Evolutionary conservation across 2,329 filamentous ascomycete species (phyloP).

Genomic region (Ascocoryne sarcoides): DNA sequence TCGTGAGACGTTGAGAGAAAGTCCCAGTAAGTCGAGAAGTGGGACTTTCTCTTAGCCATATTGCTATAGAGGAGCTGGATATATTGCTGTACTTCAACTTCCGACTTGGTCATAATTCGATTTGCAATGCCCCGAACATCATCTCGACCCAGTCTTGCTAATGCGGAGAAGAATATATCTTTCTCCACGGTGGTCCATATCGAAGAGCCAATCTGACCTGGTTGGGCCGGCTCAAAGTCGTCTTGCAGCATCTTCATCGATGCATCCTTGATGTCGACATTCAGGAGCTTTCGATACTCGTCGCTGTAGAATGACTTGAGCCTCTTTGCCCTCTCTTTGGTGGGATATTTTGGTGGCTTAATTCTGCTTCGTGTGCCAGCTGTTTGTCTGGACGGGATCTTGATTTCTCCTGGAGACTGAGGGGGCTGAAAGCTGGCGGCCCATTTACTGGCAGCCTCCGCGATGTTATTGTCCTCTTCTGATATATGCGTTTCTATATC

Average conservation of each 20-base stretch:
- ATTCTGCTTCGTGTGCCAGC: constrained; percentile 22
- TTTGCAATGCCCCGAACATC: constrained; percentile 53
- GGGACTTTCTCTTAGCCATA: constrained; percentile 29
- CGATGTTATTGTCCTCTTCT: no score
- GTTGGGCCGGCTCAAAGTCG: constrained; percentile 26
- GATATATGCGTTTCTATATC: no score
- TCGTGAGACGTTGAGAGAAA: constrained; percentile 2
- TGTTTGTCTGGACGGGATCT: constrained; percentile 11
- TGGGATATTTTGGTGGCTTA: neutral
- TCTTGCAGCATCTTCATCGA: constrained; percentile 26
- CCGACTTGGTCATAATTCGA: constrained; percentile 61
- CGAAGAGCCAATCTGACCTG: constrained; percentile 58
- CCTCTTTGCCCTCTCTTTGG: constrained; percentile 20
- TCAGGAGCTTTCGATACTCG: constrained; percentile 42
- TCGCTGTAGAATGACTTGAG: constrained; percentile 38
- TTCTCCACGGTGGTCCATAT: constrained; percentile 68
- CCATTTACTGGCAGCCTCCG: constrained; percentile 18
- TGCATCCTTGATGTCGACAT: constrained; percentile 49
- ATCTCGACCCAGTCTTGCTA: constrained; percentile 55
- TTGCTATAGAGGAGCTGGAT: constrained; percentile 48
- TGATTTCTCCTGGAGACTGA: constrained; percentile 17
- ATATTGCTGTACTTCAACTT: constrained; percentile 65
- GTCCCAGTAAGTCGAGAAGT: constrained; percentile 1
- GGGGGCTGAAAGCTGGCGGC: constrained; percentile 22
- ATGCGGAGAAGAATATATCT: constrained; percentile 53